Percentiles rank a stretch among this genome's conserved stretches.
Evolutionary conservation across 257 asterid genomes (phyloP).

Genomic region (Jacaranda copaia): DNA sequence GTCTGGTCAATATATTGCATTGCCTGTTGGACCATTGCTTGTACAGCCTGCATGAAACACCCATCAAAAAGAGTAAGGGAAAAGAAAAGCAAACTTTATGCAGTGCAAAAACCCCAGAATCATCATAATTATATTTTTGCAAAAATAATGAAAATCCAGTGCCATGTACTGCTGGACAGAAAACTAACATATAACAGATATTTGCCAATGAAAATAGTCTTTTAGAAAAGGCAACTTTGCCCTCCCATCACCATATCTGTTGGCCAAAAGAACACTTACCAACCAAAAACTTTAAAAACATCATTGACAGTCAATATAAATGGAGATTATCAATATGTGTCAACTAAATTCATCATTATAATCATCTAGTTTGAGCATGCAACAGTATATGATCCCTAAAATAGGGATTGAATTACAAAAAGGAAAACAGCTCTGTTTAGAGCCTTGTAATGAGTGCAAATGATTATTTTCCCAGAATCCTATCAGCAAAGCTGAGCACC

Average conservation of each 20-base stretch:
- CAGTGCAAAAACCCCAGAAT: background rate
- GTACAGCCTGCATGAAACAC: slow-evolving; percentile 75
- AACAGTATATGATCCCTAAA: background rate
- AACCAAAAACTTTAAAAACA: background rate
- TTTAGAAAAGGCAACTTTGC: background rate
- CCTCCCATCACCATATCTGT: background rate
- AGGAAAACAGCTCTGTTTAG: too few species aligned
- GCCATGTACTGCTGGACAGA: background rate
- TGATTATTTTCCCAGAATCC: background rate
- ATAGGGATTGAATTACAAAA: too few species aligned
- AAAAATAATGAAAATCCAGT: background rate
- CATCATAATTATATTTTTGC: background rate
- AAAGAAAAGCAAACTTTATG: background rate
- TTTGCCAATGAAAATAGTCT: background rate
- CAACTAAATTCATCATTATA: background rate
- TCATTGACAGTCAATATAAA: background rate
- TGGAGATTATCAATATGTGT: background rate
- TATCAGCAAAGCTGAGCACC: background rate
- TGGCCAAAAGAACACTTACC: background rate
- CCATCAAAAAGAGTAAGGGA: background rate
- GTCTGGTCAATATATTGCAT: slow-evolving; percentile 96
- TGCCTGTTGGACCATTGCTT: slow-evolving; percentile 96
- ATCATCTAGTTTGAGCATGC: background rate
- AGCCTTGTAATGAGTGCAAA: slow-evolving; percentile 7
- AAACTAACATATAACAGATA: background rate